Conservation (phyloP, 148 eudicot genomes). For the Agrostemma githago region DNA sequence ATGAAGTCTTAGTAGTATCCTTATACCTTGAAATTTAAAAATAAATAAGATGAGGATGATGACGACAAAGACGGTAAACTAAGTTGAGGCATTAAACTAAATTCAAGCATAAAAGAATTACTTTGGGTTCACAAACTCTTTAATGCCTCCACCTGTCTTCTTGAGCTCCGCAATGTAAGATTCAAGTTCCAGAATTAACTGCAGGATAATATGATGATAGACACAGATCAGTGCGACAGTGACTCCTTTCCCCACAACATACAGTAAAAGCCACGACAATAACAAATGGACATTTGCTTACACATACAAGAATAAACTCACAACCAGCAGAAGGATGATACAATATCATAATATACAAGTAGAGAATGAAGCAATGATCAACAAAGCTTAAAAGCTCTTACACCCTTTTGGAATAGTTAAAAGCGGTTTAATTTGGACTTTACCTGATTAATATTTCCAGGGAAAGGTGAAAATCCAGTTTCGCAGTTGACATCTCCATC, state of each 20-base stretch:
- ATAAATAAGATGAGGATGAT: neutral
- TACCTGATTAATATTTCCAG: slow-evolving; percentile 98
- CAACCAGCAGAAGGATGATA: neutral
- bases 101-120: slow-evolving; percentile 27
- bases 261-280: neutral
- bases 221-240: neutral
- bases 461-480: slow-evolving; percentile 95
- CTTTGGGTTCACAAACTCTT: slow-evolving; percentile 99
- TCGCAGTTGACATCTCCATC: slow-evolving; percentile 94
- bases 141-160: slow-evolving; percentile 85
- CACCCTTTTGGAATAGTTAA: neutral
- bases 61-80: neutral
- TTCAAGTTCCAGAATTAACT: slow-evolving; percentile 86
- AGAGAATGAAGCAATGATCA: neutral
- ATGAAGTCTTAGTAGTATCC: slow-evolving; percentile 76
- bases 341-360: neutral
- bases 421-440: slow-evolving; percentile 10
- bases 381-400: neutral
- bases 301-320: neutral
- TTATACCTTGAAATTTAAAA: slow-evolving; percentile 54
- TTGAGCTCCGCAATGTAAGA: slow-evolving; percentile 85
- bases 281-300: neutral
- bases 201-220: slow-evolving; percentile 25
- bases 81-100: neutral
- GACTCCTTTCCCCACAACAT: neutral